Percentiles rank a stretch among this genome's conserved stretches.
Evolutionary conservation across 116 monocot species (phyloP).

Genomic region (Cymodocea nodosa): DNA sequence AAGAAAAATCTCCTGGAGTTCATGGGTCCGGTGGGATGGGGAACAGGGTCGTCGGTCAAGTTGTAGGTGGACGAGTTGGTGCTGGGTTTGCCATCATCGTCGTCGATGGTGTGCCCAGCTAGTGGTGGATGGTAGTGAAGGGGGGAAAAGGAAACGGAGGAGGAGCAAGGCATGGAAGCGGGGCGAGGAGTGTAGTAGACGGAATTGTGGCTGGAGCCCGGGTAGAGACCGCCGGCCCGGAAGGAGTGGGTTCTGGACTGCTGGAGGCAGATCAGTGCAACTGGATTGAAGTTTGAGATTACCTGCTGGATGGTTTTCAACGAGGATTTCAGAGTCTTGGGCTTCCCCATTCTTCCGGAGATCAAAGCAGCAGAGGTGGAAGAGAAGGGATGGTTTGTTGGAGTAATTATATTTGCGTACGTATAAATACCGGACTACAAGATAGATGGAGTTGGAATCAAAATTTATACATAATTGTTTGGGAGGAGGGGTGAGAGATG

Average conservation of each 20-base stretch:
- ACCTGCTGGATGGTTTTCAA: slow-evolving; percentile 36
- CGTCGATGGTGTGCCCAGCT: not conserved
- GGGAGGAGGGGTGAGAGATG: too few relatives aligned
- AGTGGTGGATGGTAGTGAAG: not conserved
- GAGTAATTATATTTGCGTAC: too few relatives aligned
- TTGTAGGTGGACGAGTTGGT: not conserved
- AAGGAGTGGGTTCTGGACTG: slow-evolving; percentile 17
- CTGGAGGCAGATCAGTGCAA: slow-evolving; percentile 13
- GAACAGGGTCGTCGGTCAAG: not conserved
- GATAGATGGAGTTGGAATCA: too few relatives aligned
- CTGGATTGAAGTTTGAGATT: slow-evolving; percentile 17
- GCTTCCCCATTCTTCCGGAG: slow-evolving; percentile 24
- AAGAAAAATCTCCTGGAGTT: slow-evolving; percentile 48
- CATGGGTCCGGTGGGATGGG: not conserved
- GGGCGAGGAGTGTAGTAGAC: slow-evolving; percentile 15
- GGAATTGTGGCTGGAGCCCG: slow-evolving; percentile 8
- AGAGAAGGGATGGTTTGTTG: not conserved
- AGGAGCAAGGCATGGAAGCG: slow-evolving; percentile 12
- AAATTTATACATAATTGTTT: too few relatives aligned
- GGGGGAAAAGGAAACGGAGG: too few relatives aligned
- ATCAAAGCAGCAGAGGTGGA: not conserved
- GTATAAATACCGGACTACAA: too few relatives aligned
- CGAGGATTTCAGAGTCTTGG: slow-evolving; percentile 29
- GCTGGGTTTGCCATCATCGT: not conserved
- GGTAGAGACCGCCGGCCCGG: slow-evolving; percentile 2